Evolutionary conservation across 1,139 yeast species (phyloP).

Genomic region (Saccharomycopsis phalli): DNA sequence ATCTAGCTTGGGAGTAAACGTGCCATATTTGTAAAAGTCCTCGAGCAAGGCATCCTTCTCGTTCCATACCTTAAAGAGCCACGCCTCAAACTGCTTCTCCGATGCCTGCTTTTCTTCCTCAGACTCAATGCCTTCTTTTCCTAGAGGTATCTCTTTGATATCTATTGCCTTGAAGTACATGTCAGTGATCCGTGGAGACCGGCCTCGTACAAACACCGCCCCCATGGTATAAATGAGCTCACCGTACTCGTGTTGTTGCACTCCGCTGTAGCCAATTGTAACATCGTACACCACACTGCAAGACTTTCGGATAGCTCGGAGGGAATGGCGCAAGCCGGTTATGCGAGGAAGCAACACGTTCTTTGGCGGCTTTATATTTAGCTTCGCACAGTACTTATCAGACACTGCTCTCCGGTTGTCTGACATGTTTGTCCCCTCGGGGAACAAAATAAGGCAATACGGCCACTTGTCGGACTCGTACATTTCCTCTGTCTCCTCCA

Average conservation of each 20-base stretch:
- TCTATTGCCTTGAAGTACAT: constrained; percentile 54
- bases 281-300: constrained; percentile 70
- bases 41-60: constrained; percentile 68
- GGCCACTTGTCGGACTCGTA: constrained; percentile 33
- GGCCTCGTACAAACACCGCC: constrained; percentile 56
- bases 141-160: constrained; percentile 58
- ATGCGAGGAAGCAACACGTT: constrained; percentile 73
- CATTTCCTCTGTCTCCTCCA: constrained; percentile 22
- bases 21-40: constrained; percentile 48
- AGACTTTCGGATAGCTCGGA: constrained; percentile 49
- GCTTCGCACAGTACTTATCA: constrained; percentile 45
- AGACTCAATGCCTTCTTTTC: constrained; percentile 37
- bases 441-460: constrained; percentile 61
- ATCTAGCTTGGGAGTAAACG: constrained; percentile 30
- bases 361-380: constrained; percentile 39
- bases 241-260: constrained; percentile 55
- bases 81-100: constrained; percentile 48
- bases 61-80: constrained; percentile 73
- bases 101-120: constrained; percentile 37
- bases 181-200: constrained; percentile 59
- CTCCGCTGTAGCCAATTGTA: constrained; percentile 75
- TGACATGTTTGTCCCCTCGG: constrained; percentile 91
- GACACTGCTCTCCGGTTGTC: constrained; percentile 53
- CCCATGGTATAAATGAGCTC: constrained; percentile 67
- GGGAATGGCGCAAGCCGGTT: constrained; percentile 66